Evolutionary conservation across 495 filamentous ascomycete species (phyloP).

Genomic region (Lepraria neglecta): DNA sequence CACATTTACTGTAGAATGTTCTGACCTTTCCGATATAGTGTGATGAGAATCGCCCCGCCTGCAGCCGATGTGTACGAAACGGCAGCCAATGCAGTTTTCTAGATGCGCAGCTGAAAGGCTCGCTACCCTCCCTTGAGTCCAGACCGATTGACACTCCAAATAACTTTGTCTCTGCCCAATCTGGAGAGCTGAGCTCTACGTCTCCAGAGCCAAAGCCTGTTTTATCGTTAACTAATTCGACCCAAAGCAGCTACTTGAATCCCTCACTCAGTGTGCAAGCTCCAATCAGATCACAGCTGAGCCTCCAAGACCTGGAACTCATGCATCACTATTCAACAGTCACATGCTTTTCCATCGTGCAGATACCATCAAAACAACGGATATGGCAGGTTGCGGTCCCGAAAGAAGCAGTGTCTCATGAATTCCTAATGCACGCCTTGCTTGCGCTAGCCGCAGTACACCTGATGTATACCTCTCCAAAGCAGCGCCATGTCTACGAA

Average conservation of each 20-base stretch:
- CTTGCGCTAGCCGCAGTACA: slow-evolving; percentile 6
- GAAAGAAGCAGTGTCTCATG: slow-evolving; percentile 9
- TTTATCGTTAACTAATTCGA: too few species aligned
- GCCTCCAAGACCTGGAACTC: slow-evolving; percentile 36
- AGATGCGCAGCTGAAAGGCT: background rate
- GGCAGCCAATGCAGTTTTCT: background rate
- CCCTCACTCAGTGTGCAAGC: background rate
- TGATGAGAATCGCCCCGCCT: background rate
- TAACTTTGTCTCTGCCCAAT: background rate
- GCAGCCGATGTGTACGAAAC: slow-evolving; percentile 2
- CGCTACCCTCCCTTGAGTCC: background rate
- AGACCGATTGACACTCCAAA: background rate
- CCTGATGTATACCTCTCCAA: background rate
- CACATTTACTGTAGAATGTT: background rate
- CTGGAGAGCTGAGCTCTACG: background rate
- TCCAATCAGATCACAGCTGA: background rate
- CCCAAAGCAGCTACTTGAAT: background rate
- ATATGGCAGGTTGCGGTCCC: slow-evolving; percentile 16
- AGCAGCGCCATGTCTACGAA: slow-evolving; percentile 5
- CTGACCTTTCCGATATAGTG: background rate
- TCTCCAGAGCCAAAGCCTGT: background rate
- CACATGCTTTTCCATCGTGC: slow-evolving; percentile 39
- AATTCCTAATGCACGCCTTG: slow-evolving; percentile 14
- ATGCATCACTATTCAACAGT: slow-evolving; percentile 45
- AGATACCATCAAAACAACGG: background rate